Evolutionary conservation across 1,284 basidiomycete species (phyloP).

Genomic region (Apiotrichum gamsii): DNA sequence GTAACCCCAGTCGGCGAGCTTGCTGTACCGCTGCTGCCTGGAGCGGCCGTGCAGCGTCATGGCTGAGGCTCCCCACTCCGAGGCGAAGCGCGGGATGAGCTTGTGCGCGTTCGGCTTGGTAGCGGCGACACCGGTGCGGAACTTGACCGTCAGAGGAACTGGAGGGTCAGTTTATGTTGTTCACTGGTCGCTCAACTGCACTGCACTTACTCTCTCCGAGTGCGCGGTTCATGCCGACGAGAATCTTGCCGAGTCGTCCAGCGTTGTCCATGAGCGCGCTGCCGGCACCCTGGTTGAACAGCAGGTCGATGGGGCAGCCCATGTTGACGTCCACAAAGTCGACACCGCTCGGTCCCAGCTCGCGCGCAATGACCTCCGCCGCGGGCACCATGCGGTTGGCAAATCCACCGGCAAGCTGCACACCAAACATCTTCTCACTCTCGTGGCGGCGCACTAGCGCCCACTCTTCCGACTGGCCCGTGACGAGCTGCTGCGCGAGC

Average conservation of each 20-base stretch:
- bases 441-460: slow-evolving; percentile 80
- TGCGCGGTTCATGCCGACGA: slow-evolving; percentile 86
- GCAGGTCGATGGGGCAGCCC: slow-evolving; percentile 94
- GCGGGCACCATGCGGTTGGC: slow-evolving; percentile 56
- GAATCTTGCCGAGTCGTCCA: slow-evolving; percentile 73
- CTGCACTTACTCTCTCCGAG: slow-evolving; percentile 61
- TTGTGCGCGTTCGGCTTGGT: slow-evolving; percentile 81
- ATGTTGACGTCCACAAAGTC: slow-evolving; percentile 90
- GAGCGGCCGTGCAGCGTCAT: slow-evolving; percentile 93
- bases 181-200: too few species aligned
- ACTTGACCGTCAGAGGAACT: slow-evolving; percentile 88
- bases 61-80: slow-evolving; percentile 71
- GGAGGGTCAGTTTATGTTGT: background rate
- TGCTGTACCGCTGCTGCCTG: slow-evolving; percentile 81
- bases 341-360: slow-evolving; percentile 56
- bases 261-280: slow-evolving; percentile 83
- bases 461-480: slow-evolving; percentile 84
- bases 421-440: slow-evolving; percentile 81
- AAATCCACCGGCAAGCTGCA: slow-evolving; percentile 59
- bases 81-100: slow-evolving; percentile 74
- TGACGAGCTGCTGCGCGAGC: slow-evolving; percentile 70
- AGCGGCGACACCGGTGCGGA: slow-evolving; percentile 85
- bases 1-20: slow-evolving; percentile 80
- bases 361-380: slow-evolving; percentile 73
- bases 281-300: slow-evolving; percentile 85